These are phyloP conservation scores for Cnidoscolus chayamansa DNA, from an alignment of 441 rosid species.

Conservation along the genomic window DNA sequence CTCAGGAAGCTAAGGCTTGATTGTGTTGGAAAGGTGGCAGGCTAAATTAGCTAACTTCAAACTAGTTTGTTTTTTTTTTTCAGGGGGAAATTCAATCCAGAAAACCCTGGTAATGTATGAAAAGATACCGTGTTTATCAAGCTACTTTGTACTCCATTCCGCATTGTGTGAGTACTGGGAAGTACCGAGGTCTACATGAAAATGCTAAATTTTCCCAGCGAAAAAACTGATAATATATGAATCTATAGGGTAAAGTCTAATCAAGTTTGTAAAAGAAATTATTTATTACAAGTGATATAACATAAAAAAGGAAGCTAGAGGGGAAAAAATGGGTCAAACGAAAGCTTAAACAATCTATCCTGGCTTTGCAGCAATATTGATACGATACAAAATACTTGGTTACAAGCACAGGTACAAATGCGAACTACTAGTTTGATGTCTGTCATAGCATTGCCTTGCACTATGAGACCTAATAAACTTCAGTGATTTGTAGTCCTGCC, in stretches of 20 bases:
- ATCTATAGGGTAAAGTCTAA: too few relatives aligned
- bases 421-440: not conserved
- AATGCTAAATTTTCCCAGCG: too few relatives aligned
- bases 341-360: not conserved
- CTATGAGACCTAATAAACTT: not conserved
- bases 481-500: constrained; percentile 2
- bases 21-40: not conserved
- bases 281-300: not conserved
- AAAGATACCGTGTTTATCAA: not conserved
- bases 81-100: not conserved
- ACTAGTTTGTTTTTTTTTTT: too few relatives aligned
- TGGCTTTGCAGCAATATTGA: not conserved
- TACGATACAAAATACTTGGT: not conserved
- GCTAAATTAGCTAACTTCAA: too few relatives aligned
- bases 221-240: too few relatives aligned
- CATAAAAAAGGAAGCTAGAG: not conserved
- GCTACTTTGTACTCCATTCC: not conserved
- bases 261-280: too few relatives aligned
- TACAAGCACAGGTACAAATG: constrained; percentile 7
- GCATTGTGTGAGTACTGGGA: too few relatives aligned
- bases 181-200: too few relatives aligned
- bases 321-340: not conserved
- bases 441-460: not conserved
- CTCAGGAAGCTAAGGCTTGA: constrained; percentile 13
- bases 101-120: not conserved